phyloP scores from a whole-genome alignment of 1,139 yeast species.

The Tardiomyces depauwii region DNA sequence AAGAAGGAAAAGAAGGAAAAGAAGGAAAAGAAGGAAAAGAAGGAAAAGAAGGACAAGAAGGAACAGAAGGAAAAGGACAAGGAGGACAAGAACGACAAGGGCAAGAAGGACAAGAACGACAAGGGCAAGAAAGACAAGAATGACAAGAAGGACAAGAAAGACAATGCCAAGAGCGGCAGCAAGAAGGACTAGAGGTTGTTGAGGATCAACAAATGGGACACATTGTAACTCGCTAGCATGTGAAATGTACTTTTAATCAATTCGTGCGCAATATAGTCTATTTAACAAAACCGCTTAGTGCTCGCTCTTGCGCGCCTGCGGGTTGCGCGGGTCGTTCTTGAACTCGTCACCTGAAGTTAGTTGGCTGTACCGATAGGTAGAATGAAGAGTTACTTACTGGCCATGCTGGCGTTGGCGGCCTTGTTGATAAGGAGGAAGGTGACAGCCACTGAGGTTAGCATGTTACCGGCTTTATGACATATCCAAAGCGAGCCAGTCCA shows the following conservation, averaged over 20 bases:
- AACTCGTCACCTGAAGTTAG: slow-evolving; percentile 35
- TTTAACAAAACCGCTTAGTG: slow-evolving; percentile 12
- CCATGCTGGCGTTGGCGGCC: slow-evolving; percentile 43
- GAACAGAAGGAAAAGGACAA: slow-evolving; percentile 20
- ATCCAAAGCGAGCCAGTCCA: too few relatives aligned
- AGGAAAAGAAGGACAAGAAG: slow-evolving; percentile 6
- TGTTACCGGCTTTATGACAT: too few relatives aligned
- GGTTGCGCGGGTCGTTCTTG: slow-evolving; percentile 72
- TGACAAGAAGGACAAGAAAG: too few relatives aligned
- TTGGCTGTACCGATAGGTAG: not conserved
- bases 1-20: slow-evolving; percentile 12
- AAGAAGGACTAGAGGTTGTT: too few relatives aligned
- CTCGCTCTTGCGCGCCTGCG: slow-evolving; percentile 44
- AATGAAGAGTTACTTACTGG: slow-evolving; percentile 33
- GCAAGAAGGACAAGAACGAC: slow-evolving; percentile 17
- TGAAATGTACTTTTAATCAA: slow-evolving; percentile 1
- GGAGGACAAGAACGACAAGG: slow-evolving; percentile 28
- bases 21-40: slow-evolving; percentile 7
- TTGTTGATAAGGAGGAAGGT: slow-evolving; percentile 47
- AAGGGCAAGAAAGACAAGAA: slow-evolving; percentile 1
- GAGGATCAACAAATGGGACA: too few relatives aligned
- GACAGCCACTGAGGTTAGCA: slow-evolving; percentile 28
- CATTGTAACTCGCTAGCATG: too few relatives aligned
- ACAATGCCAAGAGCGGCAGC: too few relatives aligned
- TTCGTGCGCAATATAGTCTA: not conserved